phyloP scores from a whole-genome alignment of 306 rosid genomes.

The Amphicarpaea edgeworthii region DNA sequence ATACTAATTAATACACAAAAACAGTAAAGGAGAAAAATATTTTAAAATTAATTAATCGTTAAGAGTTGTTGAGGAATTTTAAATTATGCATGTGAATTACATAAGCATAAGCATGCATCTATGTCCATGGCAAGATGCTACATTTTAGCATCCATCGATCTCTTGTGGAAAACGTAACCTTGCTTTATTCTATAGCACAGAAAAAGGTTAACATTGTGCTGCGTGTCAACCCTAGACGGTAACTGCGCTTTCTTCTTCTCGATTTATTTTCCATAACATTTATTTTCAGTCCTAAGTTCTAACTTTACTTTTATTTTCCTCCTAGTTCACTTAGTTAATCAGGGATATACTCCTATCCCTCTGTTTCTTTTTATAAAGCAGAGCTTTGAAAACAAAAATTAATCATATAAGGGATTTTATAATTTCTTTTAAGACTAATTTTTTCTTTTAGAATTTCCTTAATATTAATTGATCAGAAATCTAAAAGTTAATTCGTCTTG shows the following conservation, averaged over 20 bases:
- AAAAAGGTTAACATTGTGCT: constrained; percentile 32
- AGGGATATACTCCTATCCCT: too few relatives aligned
- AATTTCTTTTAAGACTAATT: too few relatives aligned
- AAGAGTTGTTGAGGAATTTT: constrained; percentile 21
- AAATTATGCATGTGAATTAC: constrained; percentile 35
- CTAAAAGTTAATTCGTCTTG: too few relatives aligned
- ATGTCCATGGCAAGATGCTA: constrained; percentile 1
- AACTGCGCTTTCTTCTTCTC: neutral
- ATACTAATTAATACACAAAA: too few relatives aligned
- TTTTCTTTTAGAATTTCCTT: too few relatives aligned
- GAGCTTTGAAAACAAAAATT: too few relatives aligned
- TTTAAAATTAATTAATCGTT: neutral
- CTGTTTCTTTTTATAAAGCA: too few relatives aligned
- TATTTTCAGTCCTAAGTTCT: neutral
- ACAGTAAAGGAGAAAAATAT: too few relatives aligned
- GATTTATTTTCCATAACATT: constrained; percentile 9
- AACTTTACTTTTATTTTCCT: constrained; percentile 17
- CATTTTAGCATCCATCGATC: constrained; percentile 38
- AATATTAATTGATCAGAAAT: too few relatives aligned
- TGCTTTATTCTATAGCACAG: constrained; percentile 44
- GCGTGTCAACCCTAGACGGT: constrained; percentile 5
- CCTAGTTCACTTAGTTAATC: constrained; percentile 28
- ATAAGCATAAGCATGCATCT: constrained; percentile 34
- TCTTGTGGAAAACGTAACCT: constrained; percentile 47
- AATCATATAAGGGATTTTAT: too few relatives aligned